Base-by-base conservation (phyloP, 1,284 basidiomycete genomes). In the Ganoderma lingzhi region DNA sequence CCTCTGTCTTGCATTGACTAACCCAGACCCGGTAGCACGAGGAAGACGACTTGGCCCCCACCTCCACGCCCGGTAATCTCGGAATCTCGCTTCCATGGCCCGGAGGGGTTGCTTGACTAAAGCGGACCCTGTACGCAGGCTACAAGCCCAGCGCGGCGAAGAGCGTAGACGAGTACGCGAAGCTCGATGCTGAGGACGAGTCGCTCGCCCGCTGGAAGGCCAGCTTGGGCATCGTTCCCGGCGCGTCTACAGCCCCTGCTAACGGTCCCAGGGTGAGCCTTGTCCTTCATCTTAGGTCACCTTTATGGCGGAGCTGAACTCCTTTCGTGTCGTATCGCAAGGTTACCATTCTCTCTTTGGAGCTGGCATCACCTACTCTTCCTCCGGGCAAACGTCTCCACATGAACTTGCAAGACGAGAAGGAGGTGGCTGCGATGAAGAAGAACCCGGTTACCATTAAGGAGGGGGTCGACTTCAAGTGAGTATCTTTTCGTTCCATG, bases 171-270 rank as follows among this genome's bases (percentile, higher is more conserved):
- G 93, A 94, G 78, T 93, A 93, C 69, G 89, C 88, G 17, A 82
- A 90, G 59, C 87, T 96, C 65, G 95, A 96, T 80, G 93, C 92
- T 14, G 85, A 93, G 70, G 95, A 97, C 79, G 94, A 96, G 80
- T 94, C 92, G 80, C 84, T 94, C 77, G 88, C 88, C 17, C 91
- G 94, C 72, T 97, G 95, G 95, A 97, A 97, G 80, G 94, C 93
- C 32, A 96, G 92, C 71, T 86, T 97, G 44, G 96, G 96, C 65
- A 90, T 97, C 73, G 87, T 87, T 61, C 86, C 91, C 30, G 90
- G 87, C 64, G 84, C 76, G 19, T 62, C 82, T 32, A 63, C 74
- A 6, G 80, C 78, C 32, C 76, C 81, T 60, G 81, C 84, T 30
- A 61, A 4, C 28, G 89, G 87, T 17, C 91, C 93, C 69, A 93